These are phyloP conservation scores for Ziziphus jujuba DNA, from an alignment of 306 rosid genomes.

Conservation along the genomic window DNA sequence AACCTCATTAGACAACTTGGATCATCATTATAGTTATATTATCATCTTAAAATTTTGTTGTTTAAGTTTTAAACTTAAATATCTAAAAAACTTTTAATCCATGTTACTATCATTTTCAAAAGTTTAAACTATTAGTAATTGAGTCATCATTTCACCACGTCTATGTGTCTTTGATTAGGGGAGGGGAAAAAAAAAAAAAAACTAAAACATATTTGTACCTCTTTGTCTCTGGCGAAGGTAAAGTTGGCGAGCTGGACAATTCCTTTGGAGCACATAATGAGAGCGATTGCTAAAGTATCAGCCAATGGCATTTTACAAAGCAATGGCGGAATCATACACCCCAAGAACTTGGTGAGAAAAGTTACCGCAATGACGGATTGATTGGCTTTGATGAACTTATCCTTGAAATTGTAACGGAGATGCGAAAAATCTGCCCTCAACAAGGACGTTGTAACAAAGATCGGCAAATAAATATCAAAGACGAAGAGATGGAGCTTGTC, in stretches of 20 bases:
- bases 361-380: not conserved
- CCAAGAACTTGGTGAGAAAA: conserved; percentile 17
- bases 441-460: conserved; percentile 42
- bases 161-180: too few relatives aligned
- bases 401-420: not conserved
- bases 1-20: too few relatives aligned
- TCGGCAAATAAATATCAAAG: conserved; percentile 42
- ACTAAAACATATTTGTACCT: too few relatives aligned
- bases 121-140: too few relatives aligned
- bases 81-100: too few relatives aligned
- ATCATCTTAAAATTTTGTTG: too few relatives aligned
- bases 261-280: conserved; percentile 60
- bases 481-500: conserved; percentile 41
- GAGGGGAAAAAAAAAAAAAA: too few relatives aligned
- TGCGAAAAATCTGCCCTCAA: conserved; percentile 40
- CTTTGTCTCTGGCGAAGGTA: conserved; percentile 9
- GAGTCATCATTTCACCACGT: too few relatives aligned
- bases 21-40: too few relatives aligned
- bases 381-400: not conserved
- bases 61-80: too few relatives aligned
- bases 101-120: too few relatives aligned
- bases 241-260: conserved; percentile 39
- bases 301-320: conserved; percentile 37
- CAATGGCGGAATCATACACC: conserved; percentile 24
- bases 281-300: conserved; percentile 47